Base-by-base conservation (phyloP, 192 early-diverging fungal genomes). In the Lobosporangium transversale region DNA sequence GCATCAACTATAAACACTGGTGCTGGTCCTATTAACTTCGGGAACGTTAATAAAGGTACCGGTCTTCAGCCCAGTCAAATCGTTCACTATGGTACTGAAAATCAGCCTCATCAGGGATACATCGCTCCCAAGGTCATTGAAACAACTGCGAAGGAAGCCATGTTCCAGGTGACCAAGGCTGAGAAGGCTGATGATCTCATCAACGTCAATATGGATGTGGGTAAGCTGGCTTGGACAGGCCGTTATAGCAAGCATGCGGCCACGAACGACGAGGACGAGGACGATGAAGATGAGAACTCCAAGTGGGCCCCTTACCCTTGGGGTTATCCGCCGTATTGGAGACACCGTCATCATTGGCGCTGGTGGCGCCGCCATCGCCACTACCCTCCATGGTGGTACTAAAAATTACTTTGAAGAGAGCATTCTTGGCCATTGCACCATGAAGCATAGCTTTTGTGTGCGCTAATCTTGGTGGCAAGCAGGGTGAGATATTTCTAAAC, bases 1-100 rank as follows among this genome's bases (percentile, higher is more conserved):
- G 40, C 62, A 42, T 44, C 47, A 14, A 56, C 71, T 11, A 49
- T 76, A 33, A 66, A 76, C 58, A 66, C 71, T 9, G 40, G 51
- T 36, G 31, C 52, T 26, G 64, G 55, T 1, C 71, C 71, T 15
- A 54, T 67, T 64, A 76, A 76, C 53, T 76, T 66, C 37, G 71
- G 71, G 1, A 76, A 76, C 47, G 48, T 76, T 40, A 76, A 76
- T 35, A 35, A 44, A 58, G 71, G 71, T 1, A 76, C 71, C 1
- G 71, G 71, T 20, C 54, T 66, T 57, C 61, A 66, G 71, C 71
- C 71, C 42, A 66, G 43, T 23, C 71, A 76, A 26, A 24, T 76
- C 17, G 63, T 60, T 14, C 71, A 76, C 35, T 76, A 66, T 24
- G 71, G 71, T 27, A 62, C 58, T 4, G 71, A 76, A 58, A 48